A percentile compares a stretch with the other conserved stretches of the same genome.
phyloP scores from a whole-genome alignment of 129 eudicot species.

The Pseudognaphalium luteoalbum region DNA sequence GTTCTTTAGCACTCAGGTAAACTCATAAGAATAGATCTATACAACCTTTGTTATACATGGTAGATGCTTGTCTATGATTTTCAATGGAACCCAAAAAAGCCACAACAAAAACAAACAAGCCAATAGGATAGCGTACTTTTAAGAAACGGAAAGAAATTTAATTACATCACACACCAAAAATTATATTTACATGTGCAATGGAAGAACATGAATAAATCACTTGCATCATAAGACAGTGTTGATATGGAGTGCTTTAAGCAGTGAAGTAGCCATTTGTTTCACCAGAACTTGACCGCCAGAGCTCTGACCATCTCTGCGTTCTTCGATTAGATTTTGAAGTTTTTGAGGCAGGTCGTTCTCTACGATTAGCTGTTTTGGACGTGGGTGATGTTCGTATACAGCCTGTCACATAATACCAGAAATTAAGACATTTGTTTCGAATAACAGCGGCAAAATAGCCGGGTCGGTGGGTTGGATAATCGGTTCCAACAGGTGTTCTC shows the following conservation, averaged over 20 bases:
- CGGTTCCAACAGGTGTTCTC: no score
- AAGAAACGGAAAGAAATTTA: slow-evolving; percentile 9
- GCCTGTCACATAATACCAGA: slow-evolving; percentile 49
- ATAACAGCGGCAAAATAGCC: background rate
- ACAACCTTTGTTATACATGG: slow-evolving; percentile 29
- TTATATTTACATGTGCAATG: slow-evolving; percentile 32
- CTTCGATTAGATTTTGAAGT: slow-evolving; percentile 88
- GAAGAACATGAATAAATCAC: slow-evolving; percentile 13
- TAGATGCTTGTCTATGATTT: slow-evolving; percentile 6
- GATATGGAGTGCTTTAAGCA: slow-evolving; percentile 95
- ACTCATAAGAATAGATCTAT: slow-evolving; percentile 31
- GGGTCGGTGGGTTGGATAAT: no score
- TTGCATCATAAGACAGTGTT: slow-evolving; percentile 71
- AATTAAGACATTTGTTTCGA: background rate
- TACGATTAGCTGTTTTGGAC: slow-evolving; percentile 91
- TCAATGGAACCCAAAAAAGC: slow-evolving; percentile 8
- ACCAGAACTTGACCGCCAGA: slow-evolving; percentile 98
- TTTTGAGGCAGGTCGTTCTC: slow-evolving; percentile 94
- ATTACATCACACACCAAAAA: slow-evolving; percentile 44
- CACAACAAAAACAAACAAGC: slow-evolving; percentile 25
- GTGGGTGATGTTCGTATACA: slow-evolving; percentile 98
- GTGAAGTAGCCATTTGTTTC: slow-evolving; percentile 98
- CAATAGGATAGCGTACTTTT: background rate
- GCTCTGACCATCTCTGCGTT: slow-evolving; percentile 94
- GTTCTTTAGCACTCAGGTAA: slow-evolving; percentile 21